Evolutionary conservation across 306 rosid genomes (phyloP), one percentile per base, ranked within the genome.

Genomic region (Gastrolobium bilobum): DNA sequence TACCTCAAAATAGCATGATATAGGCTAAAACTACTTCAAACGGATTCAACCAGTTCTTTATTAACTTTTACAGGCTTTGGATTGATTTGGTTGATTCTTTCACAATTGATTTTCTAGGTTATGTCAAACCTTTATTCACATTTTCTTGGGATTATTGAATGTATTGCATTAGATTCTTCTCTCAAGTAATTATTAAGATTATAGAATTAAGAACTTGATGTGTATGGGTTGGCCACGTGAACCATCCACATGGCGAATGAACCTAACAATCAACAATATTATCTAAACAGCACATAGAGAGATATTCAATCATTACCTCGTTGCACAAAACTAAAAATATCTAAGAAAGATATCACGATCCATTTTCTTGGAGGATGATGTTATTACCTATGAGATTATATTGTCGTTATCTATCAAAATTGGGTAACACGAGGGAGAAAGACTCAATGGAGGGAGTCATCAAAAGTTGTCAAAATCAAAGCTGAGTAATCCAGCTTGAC

Each of bases 221-320:
- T 47, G 77, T 58, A 33, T 81, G 66, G 88, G 88, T 81, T 90
- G 91, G 89, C 93, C 91, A 89, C 79, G 92, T 86, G 93, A 83
- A 71, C 31, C 62, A 46, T 65, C 75, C 86, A 86, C 84, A 91
- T 82, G 96, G 53, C 37, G 34, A 15, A 77, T 71, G 79, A 71
- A 39, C 81, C 79, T 54, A 76, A 68, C 52, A 64, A 77, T 72
- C 64, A 47, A 80, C 68, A 52, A 20, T 67, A 61, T 44, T 67
- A 61, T 44, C 71, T 39, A 70, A 39, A 77, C 64, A 71, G 11
- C 15, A n/a, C 31, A 66, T 2, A 68, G 59, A 76, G 5, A 68
- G 59, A 76, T 60, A 82, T 67, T 61, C 39, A 82, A 62, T 62
- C 39, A 70, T 76, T 20, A 65, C 61, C 29, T 75, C 51, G 85